Evolutionary conservation across 176 grass and related monocot genomes (phyloP), one percentile per base, ranked within the genome.

Genomic region (Ensete ventricosum): DNA sequence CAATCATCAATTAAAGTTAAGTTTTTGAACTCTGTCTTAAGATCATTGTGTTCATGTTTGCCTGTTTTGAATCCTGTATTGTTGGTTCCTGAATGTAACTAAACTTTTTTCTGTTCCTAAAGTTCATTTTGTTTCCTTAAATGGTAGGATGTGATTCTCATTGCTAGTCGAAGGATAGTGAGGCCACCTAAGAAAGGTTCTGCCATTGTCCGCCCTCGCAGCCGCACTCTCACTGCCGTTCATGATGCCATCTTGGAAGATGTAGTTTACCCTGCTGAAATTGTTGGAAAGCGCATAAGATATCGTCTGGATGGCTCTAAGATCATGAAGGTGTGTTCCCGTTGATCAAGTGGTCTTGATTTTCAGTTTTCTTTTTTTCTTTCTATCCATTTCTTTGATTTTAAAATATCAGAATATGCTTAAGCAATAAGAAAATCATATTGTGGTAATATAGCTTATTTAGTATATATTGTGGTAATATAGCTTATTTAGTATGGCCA

Each of bases 201-300:
- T 23, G 78, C 80, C 59, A 52, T 68, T 25, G 72, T 75, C 53
- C 80, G 72, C 6, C 80, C 80, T 64, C 80, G 72, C 50, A 82
- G 24, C 25, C 71, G 72, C 51, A 82, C 80, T 20, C 80, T 82
- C 1, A 69, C 80, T 16, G n/a, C 62, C 5, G 80, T 82, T 21
- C 80, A 82, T 69, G 80, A 82, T 34, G 80, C 50, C 25, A 82
- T 82, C 17, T 48, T 82, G 72, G 80, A 82, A 73, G 80, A 82
- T 55, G 24, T 82, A 24, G 80, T 82, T 0, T 62, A 50, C 25
- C 80, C 72, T 9, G 80, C 80, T 68, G 80, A 82, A 63, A 82
- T 82, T 57, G 80, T 82, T 75, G 80, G 80, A 9, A 82, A 82
- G 26, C 70, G 80, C 11, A 9, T 82, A 23, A 65, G 80, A 75